These are phyloP conservation scores for Penicillium paradoxum DNA, from an alignment of 495 filamentous ascomycete species.

Conservation along the genomic window DNA sequence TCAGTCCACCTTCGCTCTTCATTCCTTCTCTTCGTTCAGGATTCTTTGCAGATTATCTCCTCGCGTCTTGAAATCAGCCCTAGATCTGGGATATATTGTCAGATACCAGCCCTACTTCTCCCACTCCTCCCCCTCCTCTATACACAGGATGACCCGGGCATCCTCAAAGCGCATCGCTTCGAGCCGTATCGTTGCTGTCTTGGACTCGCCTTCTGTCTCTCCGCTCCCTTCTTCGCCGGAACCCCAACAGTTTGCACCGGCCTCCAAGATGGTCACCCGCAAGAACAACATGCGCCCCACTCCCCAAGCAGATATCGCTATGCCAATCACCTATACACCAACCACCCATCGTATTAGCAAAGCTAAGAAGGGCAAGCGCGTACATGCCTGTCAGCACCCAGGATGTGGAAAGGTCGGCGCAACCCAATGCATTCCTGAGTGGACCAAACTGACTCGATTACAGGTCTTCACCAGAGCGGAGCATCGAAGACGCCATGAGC, in stretches of 20 bases:
- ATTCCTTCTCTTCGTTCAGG: background rate
- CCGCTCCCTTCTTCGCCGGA: slow-evolving; percentile 5
- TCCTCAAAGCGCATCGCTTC: background rate
- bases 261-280: slow-evolving; percentile 2
- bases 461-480: slow-evolving; percentile 82
- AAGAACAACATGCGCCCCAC: slow-evolving; percentile 12
- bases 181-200: slow-evolving; percentile 5
- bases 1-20: slow-evolving; percentile 25
- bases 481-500: slow-evolving; percentile 77
- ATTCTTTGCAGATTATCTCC: background rate
- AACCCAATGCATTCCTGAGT: background rate
- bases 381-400: slow-evolving; percentile 63
- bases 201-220: slow-evolving; percentile 9
- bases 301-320: slow-evolving; percentile 4
- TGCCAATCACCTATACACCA: slow-evolving; percentile 49
- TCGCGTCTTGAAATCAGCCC: background rate
- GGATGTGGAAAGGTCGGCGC: slow-evolving; percentile 59
- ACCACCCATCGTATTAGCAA: slow-evolving; percentile 72
- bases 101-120: background rate
- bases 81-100: background rate
- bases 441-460: slow-evolving; percentile 10
- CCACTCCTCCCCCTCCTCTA: background rate
- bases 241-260: background rate
- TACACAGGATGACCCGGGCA: slow-evolving; percentile 1
- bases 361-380: slow-evolving; percentile 77